Conservation (phyloP, 2,329 filamentous ascomycete genomes). For the Verticillium albo-atrum region DNA sequence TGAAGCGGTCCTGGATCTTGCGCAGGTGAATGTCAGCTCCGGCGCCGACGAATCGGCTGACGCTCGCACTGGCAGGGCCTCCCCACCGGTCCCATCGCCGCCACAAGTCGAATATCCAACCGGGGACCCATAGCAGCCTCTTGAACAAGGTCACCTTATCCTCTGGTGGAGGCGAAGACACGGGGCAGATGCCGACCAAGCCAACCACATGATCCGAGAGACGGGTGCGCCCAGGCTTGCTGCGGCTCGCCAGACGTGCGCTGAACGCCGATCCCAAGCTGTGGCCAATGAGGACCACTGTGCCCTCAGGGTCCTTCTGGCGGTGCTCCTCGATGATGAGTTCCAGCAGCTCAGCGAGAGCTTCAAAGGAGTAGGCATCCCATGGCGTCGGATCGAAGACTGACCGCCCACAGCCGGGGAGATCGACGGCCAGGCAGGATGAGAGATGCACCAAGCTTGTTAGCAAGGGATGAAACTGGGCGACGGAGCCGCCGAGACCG, state of each 20-base stretch:
- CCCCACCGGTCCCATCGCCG: conserved; percentile 75
- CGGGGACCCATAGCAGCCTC: conserved; percentile 64
- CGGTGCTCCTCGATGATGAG: conserved; percentile 70
- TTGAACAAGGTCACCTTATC: conserved; percentile 42
- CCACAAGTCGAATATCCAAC: conserved; percentile 69
- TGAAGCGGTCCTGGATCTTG: conserved; percentile 67
- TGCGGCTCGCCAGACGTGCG: conserved; percentile 59
- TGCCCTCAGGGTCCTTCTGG: conserved; percentile 60
- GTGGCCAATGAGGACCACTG: conserved; percentile 78
- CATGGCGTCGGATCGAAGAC: conserved; percentile 65
- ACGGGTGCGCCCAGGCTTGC: conserved; percentile 38
- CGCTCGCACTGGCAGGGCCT: conserved; percentile 72
- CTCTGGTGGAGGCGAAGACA: conserved; percentile 42
- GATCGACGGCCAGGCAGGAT: conserved; percentile 81
- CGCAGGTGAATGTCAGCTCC: conserved; percentile 62
- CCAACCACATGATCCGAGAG: conserved; percentile 66
- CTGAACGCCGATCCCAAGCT: conserved; percentile 84
- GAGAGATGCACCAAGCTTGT: conserved; percentile 78
- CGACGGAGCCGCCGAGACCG: conserved; percentile 85
- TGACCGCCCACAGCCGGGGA: conserved; percentile 86
- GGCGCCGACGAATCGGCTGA: conserved; percentile 69
- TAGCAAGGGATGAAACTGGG: conserved; percentile 80
- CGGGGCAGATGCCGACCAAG: conserved; percentile 77
- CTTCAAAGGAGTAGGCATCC: conserved; percentile 75
- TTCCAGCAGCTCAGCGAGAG: conserved; percentile 70